These are phyloP conservation scores for Croton laevigatus DNA, from an alignment of 441 rosid genomes.

Conservation along the genomic window DNA sequence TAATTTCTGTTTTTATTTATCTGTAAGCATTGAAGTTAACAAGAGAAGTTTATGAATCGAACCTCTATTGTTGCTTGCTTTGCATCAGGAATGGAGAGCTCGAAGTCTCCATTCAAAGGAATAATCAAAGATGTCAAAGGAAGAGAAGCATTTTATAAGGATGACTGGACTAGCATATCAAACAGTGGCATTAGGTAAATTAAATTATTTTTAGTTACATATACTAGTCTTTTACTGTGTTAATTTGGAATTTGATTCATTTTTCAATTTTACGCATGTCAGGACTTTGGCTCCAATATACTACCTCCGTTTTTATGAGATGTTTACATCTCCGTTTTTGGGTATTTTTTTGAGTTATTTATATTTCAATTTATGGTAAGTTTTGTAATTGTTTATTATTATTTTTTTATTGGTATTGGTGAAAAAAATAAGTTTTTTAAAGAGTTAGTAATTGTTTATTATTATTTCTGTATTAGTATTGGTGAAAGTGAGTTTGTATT, in stretches of 20 bases:
- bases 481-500: no score
- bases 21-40: no score
- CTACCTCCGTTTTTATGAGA: no score
- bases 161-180: slow-evolving; percentile 62
- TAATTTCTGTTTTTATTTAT: neutral
- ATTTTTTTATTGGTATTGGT: no score
- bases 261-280: slow-evolving; percentile 13
- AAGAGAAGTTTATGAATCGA: neutral
- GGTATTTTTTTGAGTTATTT: no score
- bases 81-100: slow-evolving; percentile 46
- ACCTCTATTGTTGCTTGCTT: neutral
- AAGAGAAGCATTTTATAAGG: slow-evolving; percentile 66
- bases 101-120: slow-evolving; percentile 56
- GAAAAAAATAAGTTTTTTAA: no score
- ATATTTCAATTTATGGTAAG: no score
- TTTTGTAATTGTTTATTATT: no score
- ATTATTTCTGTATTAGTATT: no score
- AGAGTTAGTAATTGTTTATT: no score
- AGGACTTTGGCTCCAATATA: slow-evolving; percentile 79
- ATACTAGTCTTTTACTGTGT: neutral
- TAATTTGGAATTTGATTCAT: neutral
- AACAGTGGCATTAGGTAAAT: slow-evolving; percentile 55
- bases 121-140: slow-evolving; percentile 58
- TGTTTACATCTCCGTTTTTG: no score
- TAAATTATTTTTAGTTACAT: neutral